Evolutionary conservation across 345 rosid species (phyloP).

Genomic region (Nasturtium officinale): DNA sequence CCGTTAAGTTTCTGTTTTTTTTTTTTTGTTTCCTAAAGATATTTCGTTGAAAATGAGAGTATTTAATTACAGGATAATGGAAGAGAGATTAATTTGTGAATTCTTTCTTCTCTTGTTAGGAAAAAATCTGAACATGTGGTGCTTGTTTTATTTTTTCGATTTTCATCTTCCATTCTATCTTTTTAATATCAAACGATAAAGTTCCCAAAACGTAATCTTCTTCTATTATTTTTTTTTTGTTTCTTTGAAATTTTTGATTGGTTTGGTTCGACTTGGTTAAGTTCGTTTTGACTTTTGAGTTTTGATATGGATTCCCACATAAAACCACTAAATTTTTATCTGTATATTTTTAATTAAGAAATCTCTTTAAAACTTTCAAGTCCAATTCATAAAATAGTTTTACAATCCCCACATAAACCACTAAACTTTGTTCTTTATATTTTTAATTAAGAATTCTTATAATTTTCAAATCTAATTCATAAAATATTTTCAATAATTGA

Average conservation of each 20-base stretch:
- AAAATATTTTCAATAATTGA: too few relatives aligned
- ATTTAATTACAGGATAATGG: conserved; percentile 13
- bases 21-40: not conserved
- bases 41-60: conserved; percentile 30
- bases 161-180: conserved; percentile 29
- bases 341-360: too few relatives aligned
- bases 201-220: conserved; percentile 17
- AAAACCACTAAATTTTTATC: too few relatives aligned
- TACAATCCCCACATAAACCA: too few relatives aligned
- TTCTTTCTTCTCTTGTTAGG: not conserved
- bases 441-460: too few relatives aligned
- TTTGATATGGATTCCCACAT: too few relatives aligned
- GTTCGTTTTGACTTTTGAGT: not conserved
- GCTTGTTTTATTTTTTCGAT: conserved; percentile 22
- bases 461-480: too few relatives aligned
- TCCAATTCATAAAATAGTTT: too few relatives aligned
- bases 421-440: too few relatives aligned
- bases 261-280: not conserved
- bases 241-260: conserved; percentile 11
- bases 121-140: conserved; percentile 44
- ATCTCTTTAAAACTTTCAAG: too few relatives aligned
- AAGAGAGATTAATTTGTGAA: not conserved
- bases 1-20: conserved; percentile 6
- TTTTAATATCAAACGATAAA: not conserved
- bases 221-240: conserved; percentile 19